Conservation (phyloP, 257 asterid species). For the Forsythia viridissima region DNA sequence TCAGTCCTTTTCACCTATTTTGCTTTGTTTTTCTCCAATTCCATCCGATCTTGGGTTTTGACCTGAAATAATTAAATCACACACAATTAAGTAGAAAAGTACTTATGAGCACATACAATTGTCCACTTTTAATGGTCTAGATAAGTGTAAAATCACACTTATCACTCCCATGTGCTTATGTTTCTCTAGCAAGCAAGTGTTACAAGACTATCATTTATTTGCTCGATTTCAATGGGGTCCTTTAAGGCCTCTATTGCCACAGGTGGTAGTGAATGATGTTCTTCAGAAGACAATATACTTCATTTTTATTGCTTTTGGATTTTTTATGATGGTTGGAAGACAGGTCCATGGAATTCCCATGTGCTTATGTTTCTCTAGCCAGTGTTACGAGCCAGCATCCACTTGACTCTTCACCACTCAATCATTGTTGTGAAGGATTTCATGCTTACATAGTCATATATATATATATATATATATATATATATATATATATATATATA, state of each 20-base stretch:
- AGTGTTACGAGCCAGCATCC: neutral
- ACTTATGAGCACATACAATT: no score
- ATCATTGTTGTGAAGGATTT: neutral
- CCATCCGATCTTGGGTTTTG: no score
- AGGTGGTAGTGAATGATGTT: neutral
- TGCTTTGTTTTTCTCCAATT: no score
- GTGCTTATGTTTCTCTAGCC: constrained; percentile 8
- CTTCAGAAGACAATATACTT: neutral
- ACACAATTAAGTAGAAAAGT: no score
- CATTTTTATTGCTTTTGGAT: neutral
- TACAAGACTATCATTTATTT: neutral
- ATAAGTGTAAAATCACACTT: no score
- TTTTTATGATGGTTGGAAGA: constrained; percentile 1
- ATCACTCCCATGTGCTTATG: no score
- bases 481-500: neutral
- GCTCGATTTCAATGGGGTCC: no score
- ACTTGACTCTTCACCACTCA: constrained; percentile 1
- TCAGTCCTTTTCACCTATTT: no score
- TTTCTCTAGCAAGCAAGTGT: no score
- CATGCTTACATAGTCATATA: neutral
- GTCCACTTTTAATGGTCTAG: no score
- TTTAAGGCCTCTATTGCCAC: neutral
- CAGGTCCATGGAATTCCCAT: constrained; percentile 23
- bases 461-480: neutral
- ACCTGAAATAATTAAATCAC: no score